Evolutionary conservation across 2,329 filamentous ascomycete species (phyloP).

Genomic region (Leptographium radiaticola): DNA sequence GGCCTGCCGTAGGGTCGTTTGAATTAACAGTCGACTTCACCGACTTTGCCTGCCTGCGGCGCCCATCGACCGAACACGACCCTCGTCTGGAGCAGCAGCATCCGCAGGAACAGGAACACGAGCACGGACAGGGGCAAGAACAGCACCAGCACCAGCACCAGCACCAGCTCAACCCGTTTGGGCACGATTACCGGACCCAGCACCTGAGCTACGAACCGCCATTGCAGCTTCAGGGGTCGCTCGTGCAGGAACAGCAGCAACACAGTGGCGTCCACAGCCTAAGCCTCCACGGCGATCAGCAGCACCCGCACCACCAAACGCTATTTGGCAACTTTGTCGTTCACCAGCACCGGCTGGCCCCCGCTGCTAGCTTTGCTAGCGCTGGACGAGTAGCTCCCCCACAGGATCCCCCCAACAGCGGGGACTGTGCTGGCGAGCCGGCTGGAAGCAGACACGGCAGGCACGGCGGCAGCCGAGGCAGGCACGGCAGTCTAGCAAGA

Average conservation of each 20-base stretch:
- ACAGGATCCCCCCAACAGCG: neutral
- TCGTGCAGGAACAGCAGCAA: neutral
- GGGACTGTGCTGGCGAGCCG: neutral
- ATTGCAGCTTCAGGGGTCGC: constrained; percentile 7
- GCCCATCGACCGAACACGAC: constrained; percentile 1
- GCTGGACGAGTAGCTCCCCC: neutral
- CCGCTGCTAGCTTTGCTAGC: neutral
- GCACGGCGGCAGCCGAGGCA: neutral
- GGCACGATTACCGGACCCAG: neutral
- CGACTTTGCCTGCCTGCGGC: constrained; percentile 14
- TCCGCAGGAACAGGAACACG: neutral
- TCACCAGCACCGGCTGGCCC: neutral
- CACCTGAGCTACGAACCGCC: neutral
- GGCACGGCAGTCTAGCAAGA: too few species aligned
- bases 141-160: constrained; percentile 11
- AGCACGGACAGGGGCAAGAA: constrained; percentile 11
- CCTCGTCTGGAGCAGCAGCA: neutral
- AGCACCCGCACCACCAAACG: neutral
- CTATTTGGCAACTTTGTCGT: neutral
- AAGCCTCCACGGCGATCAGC: neutral
- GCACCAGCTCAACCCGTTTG: neutral
- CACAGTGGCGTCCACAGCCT: constrained; percentile 5
- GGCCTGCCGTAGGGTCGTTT: constrained; percentile 27
- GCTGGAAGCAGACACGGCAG: neutral
- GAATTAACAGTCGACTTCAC: constrained; percentile 23